Evolutionary conservation across 2,329 filamentous ascomycete species (phyloP), one percentile per base, ranked within the genome.

Genomic region (Dissoconium aciculare): DNA sequence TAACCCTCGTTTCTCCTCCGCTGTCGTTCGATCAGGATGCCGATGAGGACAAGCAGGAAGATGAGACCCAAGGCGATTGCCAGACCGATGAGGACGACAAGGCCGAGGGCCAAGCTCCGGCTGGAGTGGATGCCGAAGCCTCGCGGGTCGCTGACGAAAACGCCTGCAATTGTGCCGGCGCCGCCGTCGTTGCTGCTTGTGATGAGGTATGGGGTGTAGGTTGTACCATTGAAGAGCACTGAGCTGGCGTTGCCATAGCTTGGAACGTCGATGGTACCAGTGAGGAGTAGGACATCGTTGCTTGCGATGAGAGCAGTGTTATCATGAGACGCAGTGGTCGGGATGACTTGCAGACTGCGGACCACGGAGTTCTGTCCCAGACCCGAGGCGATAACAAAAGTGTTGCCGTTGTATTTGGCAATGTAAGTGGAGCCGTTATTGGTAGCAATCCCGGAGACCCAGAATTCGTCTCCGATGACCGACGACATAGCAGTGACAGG

Each of bases 151-250:
- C 91, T 74, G 8, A 85, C 78, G 54, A 98, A 92, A 38, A 95
- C 66, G 42, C 71, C 73, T 17, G 78, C 74, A 47, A 98, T 70
- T 45, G 73, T 85, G 28, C 85, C 83, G 8, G 71, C 62, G 9
- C 65, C 63, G 35, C 73, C 73, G 46, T 73, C 66, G 11, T 44
- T 16, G 35, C 67, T 77, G 27, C 72, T 78, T 2, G 85, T 80
- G 25, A 98, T 67, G 24, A 83, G 69, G 53, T 87, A 93, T 0
- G 89, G 87, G 30, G 65, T 64, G 51, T 87, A 74, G 3, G 63
- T 60, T 8, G 74, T 82, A 45, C 89, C 89, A 49, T 95, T 82
- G 61, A 80, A 98, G 15, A 94, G 62, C 5, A 76, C 87, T 5
- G 82, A 84, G 10, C 87, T 92, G 4, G 78, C 82, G 34, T 74